Evolutionary conservation across 257 asterid species (phyloP), one percentile per base, ranked within the genome.

Genomic region (Avicennia marina): DNA sequence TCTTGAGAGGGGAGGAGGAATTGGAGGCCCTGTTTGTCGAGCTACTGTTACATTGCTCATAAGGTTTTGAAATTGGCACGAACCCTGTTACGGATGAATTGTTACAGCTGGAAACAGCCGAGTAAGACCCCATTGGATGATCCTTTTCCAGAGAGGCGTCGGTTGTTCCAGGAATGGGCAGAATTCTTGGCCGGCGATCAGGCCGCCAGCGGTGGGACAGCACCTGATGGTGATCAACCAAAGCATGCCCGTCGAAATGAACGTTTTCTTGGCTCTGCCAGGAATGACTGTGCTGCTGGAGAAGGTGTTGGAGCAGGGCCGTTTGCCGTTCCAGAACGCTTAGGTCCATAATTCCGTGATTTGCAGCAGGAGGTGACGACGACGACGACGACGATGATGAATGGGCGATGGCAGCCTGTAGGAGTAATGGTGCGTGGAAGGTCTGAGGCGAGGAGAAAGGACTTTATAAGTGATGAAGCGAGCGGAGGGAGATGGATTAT

Each of bases 291-390:
- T 65, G 80, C 19, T 70, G 64, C 1, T 51, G 74, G 40, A 63
- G 72, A 9, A 75, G 53, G 6, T 80, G 83, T 34, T 70, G 82
- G 39, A 77, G 65, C 15, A 68, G 20, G 19, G 66, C 75, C 31
- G 59, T 62, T 58, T 86, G 89, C 32, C 87, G 58, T 46, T 78
- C 84, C 8, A 82, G 81, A 22, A 85, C 80, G 58, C 67, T 78
- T 38, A 71, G 52, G 36, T 78, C 82, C 69, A 67, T 70, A n/a
- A n/a, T n/a, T n/a, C n/a, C n/a, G 8, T 58, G 49, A 39, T 24
- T 50, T 36, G n/a, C 58, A 32, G 53, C 5, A 41, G 39, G 50
- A 1, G 70, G 11, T 16, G 52, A 12, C 2, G 61, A 27, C 0
- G 64, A 39, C 0, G 68, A 51, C 11, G 32, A 18, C 16, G 66